Base-by-base conservation (phyloP, 495 filamentous ascomycete genomes). In the Cairneyella variabilis region DNA sequence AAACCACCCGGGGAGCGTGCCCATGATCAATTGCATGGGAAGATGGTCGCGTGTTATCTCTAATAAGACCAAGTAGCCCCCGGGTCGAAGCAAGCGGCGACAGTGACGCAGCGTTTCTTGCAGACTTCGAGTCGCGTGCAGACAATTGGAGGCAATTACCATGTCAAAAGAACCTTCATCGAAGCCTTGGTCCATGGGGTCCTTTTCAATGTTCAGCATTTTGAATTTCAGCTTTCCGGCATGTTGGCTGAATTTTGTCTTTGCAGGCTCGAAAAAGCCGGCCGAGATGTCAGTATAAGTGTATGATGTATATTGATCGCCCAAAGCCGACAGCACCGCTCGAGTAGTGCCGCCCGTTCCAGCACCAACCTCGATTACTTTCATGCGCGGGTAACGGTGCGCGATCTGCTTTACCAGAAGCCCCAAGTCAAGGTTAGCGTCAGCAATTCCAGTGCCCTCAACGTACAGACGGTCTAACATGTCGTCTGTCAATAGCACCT, bases 1-100 rank as follows among this genome's bases (percentile, higher is more conserved):
- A 76, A 77, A 83, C 80, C 80, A 83, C 0, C 69, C 75, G 2
- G 73, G 68, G 0, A 82, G 57, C 1, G 57, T 59, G 20, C 71
- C 69, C 2, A 80, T 63, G 3, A 76, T 60, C 21, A 70, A 57
- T 34, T 67, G 55, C 30, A 70, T 52, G 4, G 56, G 56, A 3
- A 60, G 65, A 7, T 68, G 59, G 32, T 70, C 54, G 0, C 69
- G 61, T 23, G 62, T 74, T 2, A 76, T 49, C 28, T 62, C 56
- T 3, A 48, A 17, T 1, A 59, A 3, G 0, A 62, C 8, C 18
- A 62, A 9, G 20, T 52, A 36, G 1, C 81, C 81, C 16, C 77
- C 79, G 5, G 80, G 80, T 45, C 75, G 76, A 2, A 84, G 51
- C 0, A 84, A 61, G 3, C 56, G 49, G 1, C 69, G 63, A 0